A percentile compares a stretch with the other conserved stretches of the same genome.
phyloP scores from a whole-genome alignment of 352 stramenopile species.

The Aphanomyces cochlioides region DNA sequence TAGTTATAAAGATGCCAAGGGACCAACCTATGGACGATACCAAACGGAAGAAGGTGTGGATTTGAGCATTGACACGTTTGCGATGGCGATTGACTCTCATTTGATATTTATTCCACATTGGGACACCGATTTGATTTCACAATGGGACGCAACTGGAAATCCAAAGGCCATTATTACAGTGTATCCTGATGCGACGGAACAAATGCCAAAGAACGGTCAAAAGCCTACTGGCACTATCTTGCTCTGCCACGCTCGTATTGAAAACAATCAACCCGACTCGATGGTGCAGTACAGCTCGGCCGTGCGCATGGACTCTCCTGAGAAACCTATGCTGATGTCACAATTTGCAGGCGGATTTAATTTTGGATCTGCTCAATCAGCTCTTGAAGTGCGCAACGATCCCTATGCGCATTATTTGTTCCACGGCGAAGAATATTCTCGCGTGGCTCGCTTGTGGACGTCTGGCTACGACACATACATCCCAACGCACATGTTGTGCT shows the following conservation, averaged over 20 bases:
- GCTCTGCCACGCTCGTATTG: conserved; percentile 6
- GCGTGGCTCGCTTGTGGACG: conserved; percentile 9
- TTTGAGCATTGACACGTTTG: conserved; percentile 12
- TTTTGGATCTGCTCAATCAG: conserved; percentile 16
- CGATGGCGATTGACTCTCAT: conserved; percentile 16
- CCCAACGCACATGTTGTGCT: conserved; percentile 61
- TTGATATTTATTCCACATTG: conserved; percentile 15
- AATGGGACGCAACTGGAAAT: conserved; percentile 23
- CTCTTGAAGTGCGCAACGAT: conserved; percentile 19
- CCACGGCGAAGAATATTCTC: conserved; percentile 22
- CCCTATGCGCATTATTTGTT: conserved; percentile 15
- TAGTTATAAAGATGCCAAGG: conserved; percentile 44
- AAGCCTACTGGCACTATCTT: neutral
- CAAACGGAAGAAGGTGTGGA: conserved; percentile 68
- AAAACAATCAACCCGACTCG: neutral
- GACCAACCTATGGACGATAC: conserved; percentile 63
- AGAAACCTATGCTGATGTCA: conserved; percentile 2
- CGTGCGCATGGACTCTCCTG: neutral
- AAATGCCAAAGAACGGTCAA: neutral
- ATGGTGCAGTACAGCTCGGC: conserved; percentile 17
- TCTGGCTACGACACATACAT: conserved; percentile 58
- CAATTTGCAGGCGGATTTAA: conserved; percentile 21
- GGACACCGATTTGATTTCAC: conserved; percentile 10
- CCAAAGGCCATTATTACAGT: conserved; percentile 18
- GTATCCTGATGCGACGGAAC: conserved; percentile 9